Conservation (phyloP, 2,329 filamentous ascomycete genomes). For the Mycogone perniciosa region DNA sequence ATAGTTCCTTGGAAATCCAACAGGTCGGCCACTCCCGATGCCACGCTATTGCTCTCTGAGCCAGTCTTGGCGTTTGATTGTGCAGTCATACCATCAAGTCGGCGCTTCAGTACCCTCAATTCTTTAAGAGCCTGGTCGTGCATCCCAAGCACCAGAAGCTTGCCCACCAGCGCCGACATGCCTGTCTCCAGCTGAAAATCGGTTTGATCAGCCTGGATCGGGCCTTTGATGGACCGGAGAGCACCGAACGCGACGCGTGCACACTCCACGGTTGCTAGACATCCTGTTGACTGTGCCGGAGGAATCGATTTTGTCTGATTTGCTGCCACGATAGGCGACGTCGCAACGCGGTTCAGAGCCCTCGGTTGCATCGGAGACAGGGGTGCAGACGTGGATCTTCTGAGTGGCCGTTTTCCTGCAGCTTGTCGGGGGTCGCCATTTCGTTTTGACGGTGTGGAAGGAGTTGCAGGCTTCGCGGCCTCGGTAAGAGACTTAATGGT, state of each 20-base stretch:
- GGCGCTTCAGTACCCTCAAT: slow-evolving; percentile 57
- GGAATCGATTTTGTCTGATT: slow-evolving; percentile 27
- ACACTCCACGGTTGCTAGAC: slow-evolving; percentile 60
- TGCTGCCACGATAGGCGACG: slow-evolving; percentile 38
- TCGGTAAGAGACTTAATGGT: slow-evolving; percentile 64
- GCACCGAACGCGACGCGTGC: slow-evolving; percentile 60
- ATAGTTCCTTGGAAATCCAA: slow-evolving; percentile 52
- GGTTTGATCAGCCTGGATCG: slow-evolving; percentile 48
- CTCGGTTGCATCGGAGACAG: slow-evolving; percentile 57
- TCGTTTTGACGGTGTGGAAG: slow-evolving; percentile 26
- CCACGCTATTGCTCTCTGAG: slow-evolving; percentile 24
- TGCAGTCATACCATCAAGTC: slow-evolving; percentile 41
- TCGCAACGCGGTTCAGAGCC: slow-evolving; percentile 53
- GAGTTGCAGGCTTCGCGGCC: slow-evolving; percentile 47
- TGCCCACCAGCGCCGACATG: slow-evolving; percentile 62
- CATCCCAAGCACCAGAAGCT: slow-evolving; percentile 57
- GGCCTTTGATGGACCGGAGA: slow-evolving; percentile 51
- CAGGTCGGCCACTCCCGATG: slow-evolving; percentile 46
- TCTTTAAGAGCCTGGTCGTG: slow-evolving; percentile 65
- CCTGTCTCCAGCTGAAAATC: slow-evolving; percentile 66
- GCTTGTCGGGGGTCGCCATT: slow-evolving; percentile 30
- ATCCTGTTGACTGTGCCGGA: slow-evolving; percentile 34
- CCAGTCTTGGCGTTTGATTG: slow-evolving; percentile 21
- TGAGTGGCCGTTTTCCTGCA: slow-evolving; percentile 36
- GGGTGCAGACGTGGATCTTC: slow-evolving; percentile 51